A percentile compares a stretch with the other conserved stretches of the same genome.
These are phyloP conservation scores for Blechomonas ayalai DNA, from an alignment of 208 protist species.

Conservation along the genomic window DNA sequence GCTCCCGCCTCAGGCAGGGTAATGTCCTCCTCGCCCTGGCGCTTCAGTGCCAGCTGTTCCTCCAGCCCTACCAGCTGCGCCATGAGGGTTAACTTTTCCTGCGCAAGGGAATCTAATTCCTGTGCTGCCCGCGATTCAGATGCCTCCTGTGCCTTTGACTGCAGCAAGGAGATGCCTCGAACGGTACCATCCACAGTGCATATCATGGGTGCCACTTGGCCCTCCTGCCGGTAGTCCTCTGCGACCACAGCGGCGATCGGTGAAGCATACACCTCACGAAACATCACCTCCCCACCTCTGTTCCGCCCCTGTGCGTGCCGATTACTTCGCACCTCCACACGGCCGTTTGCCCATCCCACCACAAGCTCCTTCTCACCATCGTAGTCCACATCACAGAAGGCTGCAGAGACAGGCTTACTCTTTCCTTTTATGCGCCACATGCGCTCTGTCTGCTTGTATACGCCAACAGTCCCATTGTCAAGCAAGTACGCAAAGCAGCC, in stretches of 20 bases:
- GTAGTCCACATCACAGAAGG: conserved; percentile 89
- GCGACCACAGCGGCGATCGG: conserved; percentile 74
- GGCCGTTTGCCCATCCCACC: conserved; percentile 81
- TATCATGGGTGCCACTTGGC: conserved; percentile 62
- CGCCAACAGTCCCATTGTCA: conserved; percentile 89
- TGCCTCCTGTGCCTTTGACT: conserved; percentile 27
- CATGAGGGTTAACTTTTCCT: conserved; percentile 64
- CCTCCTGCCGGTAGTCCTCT: conserved; percentile 90
- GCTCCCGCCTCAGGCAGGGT: conserved; percentile 48
- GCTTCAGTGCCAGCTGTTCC: conserved; percentile 39
- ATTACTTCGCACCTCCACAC: conserved; percentile 80
- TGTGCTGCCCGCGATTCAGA: conserved; percentile 50
- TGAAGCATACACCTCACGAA: conserved; percentile 60
- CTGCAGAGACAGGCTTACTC: conserved; percentile 63
- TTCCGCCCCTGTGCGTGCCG: conserved; percentile 15
- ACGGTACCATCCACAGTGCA: conserved; percentile 84
- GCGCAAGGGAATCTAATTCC: conserved; percentile 53
- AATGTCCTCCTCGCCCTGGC: conserved; percentile 44
- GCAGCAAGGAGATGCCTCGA: conserved; percentile 68
- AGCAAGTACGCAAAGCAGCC: conserved; percentile 88
- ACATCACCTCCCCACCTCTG: conserved; percentile 70
- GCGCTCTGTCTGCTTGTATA: conserved; percentile 76
- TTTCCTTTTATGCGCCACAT: conserved; percentile 88
- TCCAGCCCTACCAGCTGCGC: conserved; percentile 70
- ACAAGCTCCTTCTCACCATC: conserved; percentile 91